Evolutionary conservation across 2,329 filamentous ascomycete species (phyloP).

Genomic region (Rutstroemia sp.): DNA sequence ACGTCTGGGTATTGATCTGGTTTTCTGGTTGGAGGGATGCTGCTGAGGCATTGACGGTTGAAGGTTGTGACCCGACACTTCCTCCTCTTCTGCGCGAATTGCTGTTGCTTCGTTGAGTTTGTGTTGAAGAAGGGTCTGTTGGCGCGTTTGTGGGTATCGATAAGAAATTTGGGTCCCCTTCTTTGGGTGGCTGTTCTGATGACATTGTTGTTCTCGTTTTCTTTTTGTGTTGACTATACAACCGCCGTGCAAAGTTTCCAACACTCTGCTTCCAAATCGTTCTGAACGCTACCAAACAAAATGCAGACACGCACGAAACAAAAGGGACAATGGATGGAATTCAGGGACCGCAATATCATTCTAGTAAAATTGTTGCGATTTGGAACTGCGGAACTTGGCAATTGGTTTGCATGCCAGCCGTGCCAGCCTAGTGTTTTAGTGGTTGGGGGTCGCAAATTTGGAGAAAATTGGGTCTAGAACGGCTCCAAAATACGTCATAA

Average conservation of each 20-base stretch:
- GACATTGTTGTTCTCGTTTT: constrained; percentile 2
- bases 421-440: too few species aligned
- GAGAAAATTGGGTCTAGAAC: too few species aligned
- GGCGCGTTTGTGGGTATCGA: not conserved
- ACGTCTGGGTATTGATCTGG: not conserved
- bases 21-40: not conserved
- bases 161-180: constrained; percentile 1
- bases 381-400: too few species aligned
- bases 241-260: not conserved
- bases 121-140: not conserved
- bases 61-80: not conserved
- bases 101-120: too few species aligned
- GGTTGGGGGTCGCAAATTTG: too few species aligned
- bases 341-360: too few species aligned
- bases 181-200: not conserved
- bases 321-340: too few species aligned
- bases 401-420: too few species aligned
- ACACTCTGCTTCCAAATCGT: not conserved
- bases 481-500: too few species aligned
- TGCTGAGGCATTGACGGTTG: not conserved
- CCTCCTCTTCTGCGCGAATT: not conserved
- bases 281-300: too few species aligned
- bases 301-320: too few species aligned
- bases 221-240: not conserved
- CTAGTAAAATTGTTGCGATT: too few species aligned